These are phyloP conservation scores for Pseudevernia furfuracea DNA, from an alignment of 495 filamentous ascomycete genomes.

Conservation along the genomic window DNA sequence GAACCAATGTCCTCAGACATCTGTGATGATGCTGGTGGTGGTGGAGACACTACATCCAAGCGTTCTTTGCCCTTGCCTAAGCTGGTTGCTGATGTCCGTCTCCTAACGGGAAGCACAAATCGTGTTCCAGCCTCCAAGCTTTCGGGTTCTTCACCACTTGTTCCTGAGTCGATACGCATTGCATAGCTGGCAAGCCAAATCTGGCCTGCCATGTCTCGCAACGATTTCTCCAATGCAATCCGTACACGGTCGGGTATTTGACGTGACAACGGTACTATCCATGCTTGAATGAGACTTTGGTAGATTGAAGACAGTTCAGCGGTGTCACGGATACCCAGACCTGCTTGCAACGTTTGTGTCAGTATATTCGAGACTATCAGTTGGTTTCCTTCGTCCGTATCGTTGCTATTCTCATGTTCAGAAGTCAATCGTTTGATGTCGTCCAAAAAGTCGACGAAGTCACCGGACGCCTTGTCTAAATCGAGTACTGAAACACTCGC, in stretches of 20 bases:
- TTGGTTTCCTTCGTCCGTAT: not conserved
- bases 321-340: not conserved
- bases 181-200: constrained; percentile 32
- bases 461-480: constrained; percentile 12
- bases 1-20: constrained; percentile 4
- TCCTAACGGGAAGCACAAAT: constrained; percentile 7
- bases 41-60: not conserved
- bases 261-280: constrained; percentile 34
- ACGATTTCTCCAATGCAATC: constrained; percentile 36
- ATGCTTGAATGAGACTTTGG: constrained; percentile 36
- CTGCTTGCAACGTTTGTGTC: constrained; percentile 2
- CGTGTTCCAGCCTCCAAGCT: not conserved
- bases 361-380: not conserved
- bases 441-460: constrained; percentile 14
- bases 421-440: not conserved
- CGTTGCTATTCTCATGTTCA: not conserved
- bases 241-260: constrained; percentile 35
- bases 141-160: not conserved
- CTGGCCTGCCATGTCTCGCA: constrained; percentile 37
- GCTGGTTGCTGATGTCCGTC: not conserved
- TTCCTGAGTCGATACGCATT: constrained; percentile 7
- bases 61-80: constrained; percentile 5
- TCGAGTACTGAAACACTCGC: constrained; percentile 13
- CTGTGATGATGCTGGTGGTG: constrained; percentile 1
- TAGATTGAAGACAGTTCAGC: constrained; percentile 28